phyloP scores from a whole-genome alignment of 2,329 filamentous ascomycete species.

The Claviceps pazoutovae region DNA sequence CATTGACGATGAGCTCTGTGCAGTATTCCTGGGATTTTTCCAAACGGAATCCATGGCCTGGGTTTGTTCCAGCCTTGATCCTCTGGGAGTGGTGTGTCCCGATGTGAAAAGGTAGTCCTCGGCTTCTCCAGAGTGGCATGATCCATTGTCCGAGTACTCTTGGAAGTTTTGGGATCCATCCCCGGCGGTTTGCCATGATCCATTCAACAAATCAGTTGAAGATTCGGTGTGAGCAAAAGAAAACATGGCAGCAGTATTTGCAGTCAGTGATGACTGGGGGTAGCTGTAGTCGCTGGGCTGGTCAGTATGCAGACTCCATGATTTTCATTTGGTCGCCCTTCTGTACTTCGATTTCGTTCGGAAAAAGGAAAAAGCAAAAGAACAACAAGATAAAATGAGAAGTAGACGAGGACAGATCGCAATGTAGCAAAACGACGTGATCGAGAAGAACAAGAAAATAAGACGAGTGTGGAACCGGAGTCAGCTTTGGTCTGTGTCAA shows the following conservation, averaged over 20 bases:
- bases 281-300: constrained; percentile 42
- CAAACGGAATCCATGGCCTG: constrained; percentile 36
- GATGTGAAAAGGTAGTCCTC: constrained; percentile 42
- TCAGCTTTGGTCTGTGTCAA: constrained; percentile 42
- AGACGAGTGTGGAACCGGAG: constrained; percentile 21
- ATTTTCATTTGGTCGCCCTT: not conserved
- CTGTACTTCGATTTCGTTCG: not conserved
- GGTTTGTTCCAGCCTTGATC: constrained; percentile 29
- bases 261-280: constrained; percentile 35
- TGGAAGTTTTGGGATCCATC: constrained; percentile 48
- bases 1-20: constrained; percentile 16
- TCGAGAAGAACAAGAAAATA: constrained; percentile 10
- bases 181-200: constrained; percentile 42
- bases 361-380: constrained; percentile 6
- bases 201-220: constrained; percentile 38
- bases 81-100: constrained; percentile 40
- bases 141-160: constrained; percentile 37
- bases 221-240: constrained; percentile 47
- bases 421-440: constrained; percentile 2
- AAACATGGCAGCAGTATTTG: constrained; percentile 37
- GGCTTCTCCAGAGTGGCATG: constrained; percentile 34
- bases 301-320: constrained; percentile 43
- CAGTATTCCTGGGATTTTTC: constrained; percentile 24
- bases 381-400: constrained; percentile 7
- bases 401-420: not conserved